Percentiles rank a stretch among this genome's conserved stretches.
These are phyloP conservation scores for Salix viminalis DNA, from an alignment of 345 rosid species.

Conservation along the genomic window DNA sequence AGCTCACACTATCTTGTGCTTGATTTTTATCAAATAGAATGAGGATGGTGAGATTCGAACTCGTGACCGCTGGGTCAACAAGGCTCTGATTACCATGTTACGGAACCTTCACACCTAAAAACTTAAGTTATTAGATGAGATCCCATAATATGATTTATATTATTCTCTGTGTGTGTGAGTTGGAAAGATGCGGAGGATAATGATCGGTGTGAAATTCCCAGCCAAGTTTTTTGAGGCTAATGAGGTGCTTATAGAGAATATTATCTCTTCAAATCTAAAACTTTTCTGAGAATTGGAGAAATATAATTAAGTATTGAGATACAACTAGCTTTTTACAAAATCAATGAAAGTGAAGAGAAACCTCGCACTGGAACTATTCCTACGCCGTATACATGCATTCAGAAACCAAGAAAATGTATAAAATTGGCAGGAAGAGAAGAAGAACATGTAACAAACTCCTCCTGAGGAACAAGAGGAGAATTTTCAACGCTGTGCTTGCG, in stretches of 20 bases:
- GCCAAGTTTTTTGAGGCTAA: not conserved
- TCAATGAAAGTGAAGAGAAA: not conserved
- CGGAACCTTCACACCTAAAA: no score
- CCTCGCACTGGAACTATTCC: not conserved
- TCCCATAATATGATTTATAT: no score
- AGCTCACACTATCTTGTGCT: no score
- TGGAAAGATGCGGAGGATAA: not conserved
- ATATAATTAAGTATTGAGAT: not conserved
- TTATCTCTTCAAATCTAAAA: not conserved
- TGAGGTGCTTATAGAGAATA: not conserved
- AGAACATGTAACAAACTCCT: not conserved
- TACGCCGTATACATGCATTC: not conserved
- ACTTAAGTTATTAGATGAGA: accelerated
- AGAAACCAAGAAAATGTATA: not conserved
- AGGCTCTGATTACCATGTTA: no score
- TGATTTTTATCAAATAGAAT: no score
- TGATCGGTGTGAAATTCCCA: not conserved
- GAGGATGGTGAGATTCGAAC: no score
- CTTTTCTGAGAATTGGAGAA: not conserved
- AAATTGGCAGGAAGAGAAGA: not conserved
- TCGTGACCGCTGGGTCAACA: no score
- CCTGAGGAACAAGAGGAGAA: not conserved
- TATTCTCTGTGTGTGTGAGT: not conserved
- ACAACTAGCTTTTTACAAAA: not conserved
- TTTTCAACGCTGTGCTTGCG: not conserved